Base-by-base conservation (phyloP, 2,329 filamentous ascomycete genomes). In the Phoma sp. region DNA sequence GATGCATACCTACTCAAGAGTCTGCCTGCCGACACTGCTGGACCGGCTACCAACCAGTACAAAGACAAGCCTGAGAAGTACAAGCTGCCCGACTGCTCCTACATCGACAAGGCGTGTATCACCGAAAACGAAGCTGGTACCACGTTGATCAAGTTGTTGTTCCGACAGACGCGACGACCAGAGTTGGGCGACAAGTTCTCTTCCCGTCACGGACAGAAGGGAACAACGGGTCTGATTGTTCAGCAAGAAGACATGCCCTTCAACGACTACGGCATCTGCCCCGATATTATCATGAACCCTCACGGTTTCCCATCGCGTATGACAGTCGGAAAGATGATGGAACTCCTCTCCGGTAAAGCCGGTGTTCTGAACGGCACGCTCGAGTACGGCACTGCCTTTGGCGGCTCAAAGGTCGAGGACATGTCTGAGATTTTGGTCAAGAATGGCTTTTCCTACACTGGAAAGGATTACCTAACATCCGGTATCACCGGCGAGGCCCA, bases 241-340 rank as follows among this genome's bases (percentile, higher is more conserved):
- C 90, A 96, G 59, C 93, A 98, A 77, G 92, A 95, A 71, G 95
- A 99, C 72, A 89, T 99, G 86, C 95, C 95, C 0, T 99, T 99
- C 78, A 89, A 89, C 32, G 95, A 99, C 76, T 81, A 83, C 47
- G 96, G 95, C 2, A 86, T 99, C 62, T 89, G 87, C n/a, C 95
- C 95, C 0, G 95, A 99, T 76, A 97, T 99, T 64, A 99, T 99
- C 85, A 99, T 99, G 95, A 99, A 99, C 80, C 95, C 96, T 0
- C 95, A 99, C 78, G 95, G 95, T 87, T 99, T 99, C 83, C 95
- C 95, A 1, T 98, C 93, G 29, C 95, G 95, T 75, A 99, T 99
- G 95, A 99, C 95, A 48, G 95, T 99, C 59, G 95, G 95, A 29
- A 99, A 99, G 77, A 89, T 99, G 81, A 85, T 99, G 45, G 95